Base-by-base conservation (phyloP, 129 eudicot genomes). In the Tanacetum coccineum region DNA sequence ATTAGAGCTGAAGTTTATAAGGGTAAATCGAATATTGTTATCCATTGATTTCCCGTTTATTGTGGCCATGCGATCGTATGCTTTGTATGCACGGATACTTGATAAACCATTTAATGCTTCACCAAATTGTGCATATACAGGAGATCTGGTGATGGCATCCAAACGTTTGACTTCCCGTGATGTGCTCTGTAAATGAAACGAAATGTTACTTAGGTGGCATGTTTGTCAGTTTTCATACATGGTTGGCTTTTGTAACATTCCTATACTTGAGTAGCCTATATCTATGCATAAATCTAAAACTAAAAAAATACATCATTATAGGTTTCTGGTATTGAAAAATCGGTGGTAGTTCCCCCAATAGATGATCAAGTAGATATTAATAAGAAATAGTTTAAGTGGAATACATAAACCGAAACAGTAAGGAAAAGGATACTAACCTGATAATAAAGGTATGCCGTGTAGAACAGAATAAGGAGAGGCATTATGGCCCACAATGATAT, bases 401-500 rank as follows among this genome's bases (percentile, higher is more conserved):
- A 19, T 39, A 48, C 9, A 44, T 59, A 59, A 64, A 81, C n/a
- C 59, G 4, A 13, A 25, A 51, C 62, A 39, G n/a, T 30, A 51
- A 32, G 28, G 75, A 9, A 53, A 53, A n/a, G 50, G 56, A 71
- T 19, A 72, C 79, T 48, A 62, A 93, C 98, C 92, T 93, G 96
- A 76, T 86, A 93, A 69, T 93, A 93, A 13, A 93, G 83, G 83
- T 93, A 93, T 81, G 99, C 96, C 30, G 81, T 87, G 77, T 89
- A 93, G 64, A 93, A 93, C 87, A 89, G 48, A 68, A 93, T 76
- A 47, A 89, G 90, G 47, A 93, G 95, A 57, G 99, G 99, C 99
- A 89, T 80, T 67, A 93, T 93, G 61, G 95, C 99, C 99, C 99
- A 93, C 67, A 93, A 61, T 45, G 96, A 93, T 82, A 93, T 79